Evolutionary conservation across 192 early-diverging fungal species (phyloP), one percentile per base, ranked within the genome.

Genomic region (Coemansia sp.): DNA sequence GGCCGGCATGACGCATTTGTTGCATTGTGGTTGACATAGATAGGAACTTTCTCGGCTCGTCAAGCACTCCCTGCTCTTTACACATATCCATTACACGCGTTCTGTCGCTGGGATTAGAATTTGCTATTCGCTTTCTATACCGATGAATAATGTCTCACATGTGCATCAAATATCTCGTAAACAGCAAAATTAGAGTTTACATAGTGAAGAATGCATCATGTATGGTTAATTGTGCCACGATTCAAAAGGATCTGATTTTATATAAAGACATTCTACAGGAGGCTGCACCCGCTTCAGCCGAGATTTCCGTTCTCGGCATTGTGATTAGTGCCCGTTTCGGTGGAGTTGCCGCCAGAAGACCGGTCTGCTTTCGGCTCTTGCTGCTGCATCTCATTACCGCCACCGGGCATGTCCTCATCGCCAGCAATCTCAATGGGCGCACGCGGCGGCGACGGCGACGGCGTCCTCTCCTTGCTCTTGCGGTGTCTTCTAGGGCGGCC

Each of bases 361-460:
- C n/a, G 57, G 32, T 42, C 57, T 41, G 1, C 57, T 18, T 9
- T 9, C 8, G 39, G 10, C 4, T 56, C 6, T 38, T 56, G 21
- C 37, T 56, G 56, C 56, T 56, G 21, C 50, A 1, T 40, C 49
- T 65, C 38, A 9, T 37, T 56, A 5, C 41, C 50, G 18, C 9
- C 23, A 9, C 56, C 64, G 4, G 16, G 49, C 50, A 83, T 75
- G 60, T 83, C 80, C 41, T 83, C 80, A 45, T 83, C 80, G 23
- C 56, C 75, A 15, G 67, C 80, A 70, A 83, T 83, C 40, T 83
- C 80, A 2, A 83, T 75, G 7, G 69, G 54, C 10, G 62, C 63
- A 23, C 32, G 32, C 1, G 65, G 62, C 9, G 75, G 69, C n/a
- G 80, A 69, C 4, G 70, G 79, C 13, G 80, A 77, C 5, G 80